These are phyloP conservation scores for Cystobasidiaceae sp. DNA, from an alignment of 1,284 basidiomycete genomes.

Conservation along the genomic window DNA sequence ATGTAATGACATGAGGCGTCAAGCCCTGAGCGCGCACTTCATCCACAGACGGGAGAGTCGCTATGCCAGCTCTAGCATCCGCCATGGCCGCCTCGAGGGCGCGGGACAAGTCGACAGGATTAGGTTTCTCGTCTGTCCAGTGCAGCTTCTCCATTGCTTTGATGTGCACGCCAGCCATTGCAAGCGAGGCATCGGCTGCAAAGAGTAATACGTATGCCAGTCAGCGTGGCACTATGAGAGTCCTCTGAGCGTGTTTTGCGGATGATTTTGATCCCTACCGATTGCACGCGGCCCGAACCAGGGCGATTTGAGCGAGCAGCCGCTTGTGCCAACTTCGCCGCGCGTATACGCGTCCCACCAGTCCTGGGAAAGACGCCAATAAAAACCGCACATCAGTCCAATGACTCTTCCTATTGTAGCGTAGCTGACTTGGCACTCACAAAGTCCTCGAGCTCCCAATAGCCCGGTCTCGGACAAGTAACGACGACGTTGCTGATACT, in stretches of 20 bases:
- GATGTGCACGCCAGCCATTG: constrained; percentile 26
- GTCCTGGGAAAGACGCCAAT: not conserved
- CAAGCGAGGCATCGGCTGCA: constrained; percentile 8
- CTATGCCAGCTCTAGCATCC: constrained; percentile 11
- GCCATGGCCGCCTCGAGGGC: constrained; percentile 11
- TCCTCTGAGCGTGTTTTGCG: too few relatives aligned
- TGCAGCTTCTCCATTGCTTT: constrained; percentile 18
- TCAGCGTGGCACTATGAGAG: too few relatives aligned
- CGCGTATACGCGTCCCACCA: constrained; percentile 10
- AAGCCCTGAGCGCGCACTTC: not conserved
- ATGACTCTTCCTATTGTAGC: too few relatives aligned
- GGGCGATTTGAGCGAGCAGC: not conserved
- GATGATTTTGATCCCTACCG: not conserved
- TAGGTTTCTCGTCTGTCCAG: constrained; percentile 12
- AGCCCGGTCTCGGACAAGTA: not conserved
- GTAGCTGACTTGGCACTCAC: too few relatives aligned
- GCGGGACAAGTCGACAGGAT: not conserved
- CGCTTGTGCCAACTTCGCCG: not conserved
- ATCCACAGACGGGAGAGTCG: not conserved
- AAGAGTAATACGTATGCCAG: too few relatives aligned
- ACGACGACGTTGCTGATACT: not conserved
- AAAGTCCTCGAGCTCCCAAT: not conserved
- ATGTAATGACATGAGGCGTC: constrained; percentile 8
- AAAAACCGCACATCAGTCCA: not conserved
- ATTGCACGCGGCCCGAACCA: constrained; percentile 13